Evolutionary conservation across 305 asterid genomes (phyloP).

Genomic region (Salvia sclarea): DNA sequence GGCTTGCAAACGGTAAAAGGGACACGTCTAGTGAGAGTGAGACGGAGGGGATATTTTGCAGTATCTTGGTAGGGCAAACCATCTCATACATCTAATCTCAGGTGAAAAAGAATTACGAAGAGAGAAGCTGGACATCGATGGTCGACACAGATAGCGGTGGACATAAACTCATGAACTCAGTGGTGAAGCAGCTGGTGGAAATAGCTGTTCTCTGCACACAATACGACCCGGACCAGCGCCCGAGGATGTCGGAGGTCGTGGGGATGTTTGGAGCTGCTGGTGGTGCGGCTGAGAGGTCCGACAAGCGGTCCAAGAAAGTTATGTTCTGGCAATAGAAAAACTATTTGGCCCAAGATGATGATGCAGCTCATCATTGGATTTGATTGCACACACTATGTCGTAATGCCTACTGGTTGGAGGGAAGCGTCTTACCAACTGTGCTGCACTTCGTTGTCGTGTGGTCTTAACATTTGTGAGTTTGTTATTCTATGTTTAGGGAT

Average conservation of each 20-base stretch:
- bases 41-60: no score
- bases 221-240: neutral
- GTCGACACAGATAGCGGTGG: neutral
- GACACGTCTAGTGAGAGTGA: no score
- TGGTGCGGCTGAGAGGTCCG: neutral
- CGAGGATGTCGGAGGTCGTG: neutral
- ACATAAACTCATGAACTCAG: neutral
- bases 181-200: neutral
- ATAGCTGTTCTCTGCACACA: slow-evolving; percentile 2
- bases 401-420: no score
- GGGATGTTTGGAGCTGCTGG: neutral
- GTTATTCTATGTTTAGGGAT: no score
- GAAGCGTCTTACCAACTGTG: no score
- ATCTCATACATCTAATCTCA: neutral
- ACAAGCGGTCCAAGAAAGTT: neutral
- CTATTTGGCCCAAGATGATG: neutral
- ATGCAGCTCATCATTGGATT: no score
- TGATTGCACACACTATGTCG: no score
- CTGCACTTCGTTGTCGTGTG: no score
- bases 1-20: no score
- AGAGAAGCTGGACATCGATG: neutral
- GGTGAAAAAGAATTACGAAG: neutral
- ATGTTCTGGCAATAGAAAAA: neutral
- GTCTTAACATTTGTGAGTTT: no score
- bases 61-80: no score